phyloP scores from a whole-genome alignment of 192 early-diverging fungal genomes.

The Gonapodya prolifera region DNA sequence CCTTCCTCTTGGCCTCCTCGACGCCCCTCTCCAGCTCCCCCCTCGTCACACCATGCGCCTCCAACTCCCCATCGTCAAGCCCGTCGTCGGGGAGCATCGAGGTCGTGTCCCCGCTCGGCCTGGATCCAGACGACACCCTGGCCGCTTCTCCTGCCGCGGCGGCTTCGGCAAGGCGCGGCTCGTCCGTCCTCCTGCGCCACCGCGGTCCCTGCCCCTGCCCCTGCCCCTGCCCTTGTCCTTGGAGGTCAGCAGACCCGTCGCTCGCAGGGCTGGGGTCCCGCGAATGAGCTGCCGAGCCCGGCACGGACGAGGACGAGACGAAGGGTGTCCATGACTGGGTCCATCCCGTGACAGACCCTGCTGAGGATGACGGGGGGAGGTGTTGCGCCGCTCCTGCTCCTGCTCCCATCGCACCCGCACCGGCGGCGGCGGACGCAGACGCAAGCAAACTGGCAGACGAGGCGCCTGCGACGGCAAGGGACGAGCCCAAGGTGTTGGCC shows the following conservation, averaged over 20 bases:
- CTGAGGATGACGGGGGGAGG: background rate
- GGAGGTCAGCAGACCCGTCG: background rate
- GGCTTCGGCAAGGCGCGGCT: background rate
- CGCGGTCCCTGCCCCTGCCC: background rate
- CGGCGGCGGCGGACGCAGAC: no score
- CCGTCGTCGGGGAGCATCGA: background rate
- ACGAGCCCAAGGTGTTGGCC: background rate
- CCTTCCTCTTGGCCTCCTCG: background rate
- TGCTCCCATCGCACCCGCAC: no score
- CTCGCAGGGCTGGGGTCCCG: background rate
- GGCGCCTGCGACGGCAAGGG: no score
- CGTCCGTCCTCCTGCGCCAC: background rate
- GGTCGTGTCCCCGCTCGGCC: background rate
- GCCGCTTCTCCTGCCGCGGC: background rate
- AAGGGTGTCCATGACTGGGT: background rate
- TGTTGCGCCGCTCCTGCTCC: no score
- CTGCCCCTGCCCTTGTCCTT: background rate
- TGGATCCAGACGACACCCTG: no score
- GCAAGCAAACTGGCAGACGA: no score
- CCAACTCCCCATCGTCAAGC: background rate
- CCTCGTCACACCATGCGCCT: background rate
- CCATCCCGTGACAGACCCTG: background rate
- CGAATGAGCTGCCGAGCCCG: background rate
- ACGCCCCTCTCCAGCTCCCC: background rate
- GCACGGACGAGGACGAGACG: background rate